phyloP scores from a whole-genome alignment of 2,329 filamentous ascomycete genomes.

The Lachnellula occidentalis region DNA sequence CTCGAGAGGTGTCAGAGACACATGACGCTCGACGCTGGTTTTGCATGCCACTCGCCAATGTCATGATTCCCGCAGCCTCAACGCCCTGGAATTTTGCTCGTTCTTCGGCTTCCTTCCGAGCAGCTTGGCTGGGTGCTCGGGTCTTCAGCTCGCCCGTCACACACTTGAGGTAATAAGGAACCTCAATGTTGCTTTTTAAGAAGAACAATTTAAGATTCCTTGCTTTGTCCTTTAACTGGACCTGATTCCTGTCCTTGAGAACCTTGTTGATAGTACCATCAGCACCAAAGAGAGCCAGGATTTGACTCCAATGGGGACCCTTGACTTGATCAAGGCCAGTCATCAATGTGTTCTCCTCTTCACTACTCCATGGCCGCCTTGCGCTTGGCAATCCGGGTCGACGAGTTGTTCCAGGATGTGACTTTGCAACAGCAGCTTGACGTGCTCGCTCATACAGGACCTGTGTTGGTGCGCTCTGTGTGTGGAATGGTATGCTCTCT shows the following conservation, averaged over 20 bases:
- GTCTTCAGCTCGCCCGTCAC: constrained; percentile 90
- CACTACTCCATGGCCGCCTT: constrained; percentile 78
- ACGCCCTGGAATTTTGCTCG: constrained; percentile 52
- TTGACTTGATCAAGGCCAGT: constrained; percentile 82
- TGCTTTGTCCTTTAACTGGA: constrained; percentile 89
- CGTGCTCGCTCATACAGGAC: constrained; percentile 53
- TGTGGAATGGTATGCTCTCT: constrained; percentile 23
- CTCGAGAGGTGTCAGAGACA: neutral
- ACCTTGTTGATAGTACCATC: constrained; percentile 77
- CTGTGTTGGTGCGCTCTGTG: constrained; percentile 43
- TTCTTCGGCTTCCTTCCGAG: constrained; percentile 62
- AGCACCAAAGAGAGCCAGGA: constrained; percentile 74
- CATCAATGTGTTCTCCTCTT: constrained; percentile 88
- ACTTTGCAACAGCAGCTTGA: constrained; percentile 48
- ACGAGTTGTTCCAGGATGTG: constrained; percentile 44
- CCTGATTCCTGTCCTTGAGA: constrained; percentile 82
- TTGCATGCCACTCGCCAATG: constrained; percentile 44
- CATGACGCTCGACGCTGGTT: neutral
- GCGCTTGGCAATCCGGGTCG: constrained; percentile 47
- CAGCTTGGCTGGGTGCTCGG: constrained; percentile 68
- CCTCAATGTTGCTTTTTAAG: constrained; percentile 84
- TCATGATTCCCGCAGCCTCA: constrained; percentile 56
- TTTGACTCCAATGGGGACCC: constrained; percentile 90
- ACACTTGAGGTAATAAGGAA: constrained; percentile 79
- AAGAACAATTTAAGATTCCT: constrained; percentile 88